These are phyloP conservation scores for Daldinia sp. DNA, from an alignment of 2,329 filamentous ascomycete species.

Conservation along the genomic window DNA sequence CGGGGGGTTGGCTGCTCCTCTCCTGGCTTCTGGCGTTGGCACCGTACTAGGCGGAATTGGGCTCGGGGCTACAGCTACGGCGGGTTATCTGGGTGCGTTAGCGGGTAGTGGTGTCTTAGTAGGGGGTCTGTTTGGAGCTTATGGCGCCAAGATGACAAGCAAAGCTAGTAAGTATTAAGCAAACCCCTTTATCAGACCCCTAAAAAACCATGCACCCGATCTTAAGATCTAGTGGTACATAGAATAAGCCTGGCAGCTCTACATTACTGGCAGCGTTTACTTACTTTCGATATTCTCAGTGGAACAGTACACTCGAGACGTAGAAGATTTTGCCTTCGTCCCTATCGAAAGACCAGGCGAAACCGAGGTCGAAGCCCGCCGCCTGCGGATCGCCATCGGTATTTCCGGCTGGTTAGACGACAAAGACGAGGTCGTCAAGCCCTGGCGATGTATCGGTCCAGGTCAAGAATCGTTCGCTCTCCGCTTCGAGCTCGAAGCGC, in stretches of 20 bases:
- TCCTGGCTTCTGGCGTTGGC: conserved; percentile 85
- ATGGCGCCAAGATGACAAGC: conserved; percentile 83
- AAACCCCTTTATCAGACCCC: conserved; percentile 1
- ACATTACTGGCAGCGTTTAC: not conserved
- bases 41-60: conserved; percentile 82
- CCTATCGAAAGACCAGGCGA: conserved; percentile 69
- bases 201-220: not conserved
- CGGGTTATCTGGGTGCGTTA: conserved; percentile 82
- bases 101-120: conserved; percentile 84
- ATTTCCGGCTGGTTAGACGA: conserved; percentile 85
- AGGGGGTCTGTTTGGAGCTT: conserved; percentile 88
- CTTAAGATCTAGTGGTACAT: not conserved
- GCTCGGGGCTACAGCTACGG: conserved; percentile 81
- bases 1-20: conserved; percentile 80
- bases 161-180: conserved; percentile 67
- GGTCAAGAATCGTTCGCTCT: conserved; percentile 84
- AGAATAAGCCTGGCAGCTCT: not conserved
- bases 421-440: conserved; percentile 76
- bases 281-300: conserved; percentile 55
- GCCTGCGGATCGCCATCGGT: conserved; percentile 83
- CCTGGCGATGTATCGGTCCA: conserved; percentile 80
- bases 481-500: conserved; percentile 82
- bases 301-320: conserved; percentile 85
- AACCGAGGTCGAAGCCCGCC: conserved; percentile 64
- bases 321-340: conserved; percentile 90